Conservation (phyloP, 2,329 filamentous ascomycete genomes). For the Monosporascus ibericus region DNA sequence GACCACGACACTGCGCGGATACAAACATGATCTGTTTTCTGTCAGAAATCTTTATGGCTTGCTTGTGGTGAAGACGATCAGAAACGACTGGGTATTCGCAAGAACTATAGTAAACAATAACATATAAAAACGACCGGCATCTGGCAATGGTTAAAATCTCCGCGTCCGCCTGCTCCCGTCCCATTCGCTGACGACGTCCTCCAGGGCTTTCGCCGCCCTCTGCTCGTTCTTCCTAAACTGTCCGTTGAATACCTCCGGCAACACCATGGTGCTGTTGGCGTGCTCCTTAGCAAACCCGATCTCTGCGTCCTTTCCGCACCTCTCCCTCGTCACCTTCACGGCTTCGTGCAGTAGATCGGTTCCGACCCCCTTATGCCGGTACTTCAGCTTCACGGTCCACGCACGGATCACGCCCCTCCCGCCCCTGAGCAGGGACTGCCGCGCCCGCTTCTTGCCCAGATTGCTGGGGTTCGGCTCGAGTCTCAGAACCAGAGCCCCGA, state of each 20-base stretch:
- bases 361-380: conserved; percentile 67
- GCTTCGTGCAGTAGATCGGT: conserved; percentile 67
- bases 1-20: not conserved
- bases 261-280: conserved; percentile 62
- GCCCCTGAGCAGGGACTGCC: conserved; percentile 38
- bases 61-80: not conserved
- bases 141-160: conserved; percentile 19
- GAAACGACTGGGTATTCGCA: not conserved
- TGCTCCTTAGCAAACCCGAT: conserved; percentile 72
- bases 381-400: conserved; percentile 70
- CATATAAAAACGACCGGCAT: too few species aligned
- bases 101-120: too few species aligned
- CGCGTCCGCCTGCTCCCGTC: conserved; percentile 41
- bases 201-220: conserved; percentile 47
- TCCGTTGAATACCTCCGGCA: conserved; percentile 58
- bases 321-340: conserved; percentile 59
- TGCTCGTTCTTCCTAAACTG: conserved; percentile 54
- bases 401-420: conserved; percentile 69
- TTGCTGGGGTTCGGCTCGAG: conserved; percentile 41
- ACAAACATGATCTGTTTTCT: not conserved
- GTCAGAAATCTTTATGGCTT: not conserved
- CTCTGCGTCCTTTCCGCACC: conserved; percentile 60
- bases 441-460: conserved; percentile 17
- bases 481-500: conserved; percentile 65
- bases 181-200: conserved; percentile 44